Base-by-base conservation (phyloP, 495 filamentous ascomycete genomes). In the Aspergillus nidulans region DNA sequence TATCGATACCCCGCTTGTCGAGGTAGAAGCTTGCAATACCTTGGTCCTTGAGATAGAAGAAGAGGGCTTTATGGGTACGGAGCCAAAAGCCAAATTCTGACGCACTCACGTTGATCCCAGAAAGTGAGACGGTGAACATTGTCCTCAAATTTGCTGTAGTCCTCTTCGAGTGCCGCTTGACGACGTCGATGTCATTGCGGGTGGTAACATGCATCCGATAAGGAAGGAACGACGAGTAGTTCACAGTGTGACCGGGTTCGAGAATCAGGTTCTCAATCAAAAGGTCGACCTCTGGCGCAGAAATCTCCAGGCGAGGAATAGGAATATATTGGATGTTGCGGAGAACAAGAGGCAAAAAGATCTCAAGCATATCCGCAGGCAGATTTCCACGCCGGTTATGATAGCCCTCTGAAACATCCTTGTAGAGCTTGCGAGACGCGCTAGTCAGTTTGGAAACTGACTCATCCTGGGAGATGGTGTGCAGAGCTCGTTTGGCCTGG, bases 191-290 rank as follows among this genome's bases (percentile, higher is more conserved):
- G 62, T 95, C 87, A 60, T 92, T 95, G 67, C 85, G 87, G 0
- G 89, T 91, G 58, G 91, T 84, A 34, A 96, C 72, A 36, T 86
- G 84, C 50, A 96, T 77, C 36, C 85, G 82, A 69, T 89, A 92
- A 0, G 92, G 92, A 13, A 96, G 81, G 79, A 97, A 96, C 0
- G 91, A 96, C 2, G 87, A 86, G 57, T 84, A 79, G 65, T 96
- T 94, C 58, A 96, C 79, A 2, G 90, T 94, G 28, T 74, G 77
- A 19, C 92, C 92, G 0, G 92, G 92, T 59, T 97, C 91, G 32
- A 97, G 75, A 48, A 97, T 86, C 36, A 97, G 75, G 52, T 94
- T 96, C 61, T 96, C 92, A 7, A 97, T 71, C 0, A 97, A 74
- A 10, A 97, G 81, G 59, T 95, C 91, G 57, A 95, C 73, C 48